A percentile compares a stretch with the other conserved stretches of the same genome.
These are phyloP conservation scores for Scheffersomyces stambukii DNA, from an alignment of 1,139 yeast species.

Conservation along the genomic window DNA sequence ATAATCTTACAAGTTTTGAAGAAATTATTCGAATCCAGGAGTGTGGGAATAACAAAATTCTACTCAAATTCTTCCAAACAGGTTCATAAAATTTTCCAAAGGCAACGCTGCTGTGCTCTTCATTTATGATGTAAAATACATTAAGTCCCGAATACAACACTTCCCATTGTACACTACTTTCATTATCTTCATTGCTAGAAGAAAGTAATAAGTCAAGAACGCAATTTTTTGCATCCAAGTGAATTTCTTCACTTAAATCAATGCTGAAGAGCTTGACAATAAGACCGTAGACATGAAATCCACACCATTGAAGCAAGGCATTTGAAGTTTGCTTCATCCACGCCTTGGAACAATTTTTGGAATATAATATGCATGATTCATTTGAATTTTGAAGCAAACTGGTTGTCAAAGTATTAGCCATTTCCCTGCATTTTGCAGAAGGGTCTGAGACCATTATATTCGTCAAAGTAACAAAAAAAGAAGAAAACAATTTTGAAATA, in stretches of 20 bases:
- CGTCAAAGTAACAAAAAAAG: conserved; percentile 80
- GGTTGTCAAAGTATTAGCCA: conserved; percentile 65
- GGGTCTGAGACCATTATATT: conserved; percentile 78
- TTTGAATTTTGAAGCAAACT: conserved; percentile 52
- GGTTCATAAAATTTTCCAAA: conserved; percentile 23
- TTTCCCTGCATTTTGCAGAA: conserved; percentile 77
- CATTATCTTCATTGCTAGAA: conserved; percentile 22
- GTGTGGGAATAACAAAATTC: conserved; percentile 75
- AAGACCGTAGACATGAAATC: conserved; percentile 68
- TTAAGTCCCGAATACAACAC: conserved; percentile 63
- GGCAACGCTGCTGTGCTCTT: conserved; percentile 25
- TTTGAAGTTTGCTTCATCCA: conserved; percentile 68
- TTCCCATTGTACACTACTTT: conserved; percentile 60
- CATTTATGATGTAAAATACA: conserved; percentile 44
- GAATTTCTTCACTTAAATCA: conserved; percentile 26
- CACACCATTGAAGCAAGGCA: conserved; percentile 63
- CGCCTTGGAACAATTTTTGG: conserved; percentile 55
- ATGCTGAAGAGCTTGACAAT: conserved; percentile 51
- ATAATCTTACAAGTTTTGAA: too few relatives aligned
- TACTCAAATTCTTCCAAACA: conserved; percentile 53
- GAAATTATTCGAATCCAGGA: conserved; percentile 83
- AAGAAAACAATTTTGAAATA: conserved; percentile 57
- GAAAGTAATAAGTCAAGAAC: conserved; percentile 34
- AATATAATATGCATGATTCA: conserved; percentile 40
- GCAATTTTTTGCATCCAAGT: conserved; percentile 32